phyloP scores from a whole-genome alignment of 305 asterid species.

The Caryopteris hybrid region DNA sequence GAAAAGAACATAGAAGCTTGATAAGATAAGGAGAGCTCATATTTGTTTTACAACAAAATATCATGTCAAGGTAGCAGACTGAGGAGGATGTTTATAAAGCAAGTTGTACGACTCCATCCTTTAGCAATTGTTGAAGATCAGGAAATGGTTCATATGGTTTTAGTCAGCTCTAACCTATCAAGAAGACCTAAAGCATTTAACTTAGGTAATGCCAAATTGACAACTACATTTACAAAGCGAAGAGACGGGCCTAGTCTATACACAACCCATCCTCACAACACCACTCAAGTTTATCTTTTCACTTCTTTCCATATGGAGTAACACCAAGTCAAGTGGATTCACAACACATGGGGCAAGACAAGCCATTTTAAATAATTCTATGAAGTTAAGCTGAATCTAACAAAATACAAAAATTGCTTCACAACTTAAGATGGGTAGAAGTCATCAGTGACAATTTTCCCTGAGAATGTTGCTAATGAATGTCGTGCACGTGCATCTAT shows the following conservation, averaged over 20 bases:
- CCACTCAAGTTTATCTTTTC: neutral
- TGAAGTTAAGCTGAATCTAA: neutral
- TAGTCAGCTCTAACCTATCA: neutral
- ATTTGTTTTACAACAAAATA: neutral
- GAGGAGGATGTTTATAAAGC: neutral
- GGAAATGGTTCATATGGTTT: neutral
- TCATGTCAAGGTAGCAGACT: neutral
- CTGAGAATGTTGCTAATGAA: neutral
- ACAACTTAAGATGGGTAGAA: neutral
- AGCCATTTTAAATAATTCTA: neutral
- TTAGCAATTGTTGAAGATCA: neutral
- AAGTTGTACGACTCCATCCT: neutral
- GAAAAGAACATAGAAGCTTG: neutral
- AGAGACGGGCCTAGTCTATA: neutral
- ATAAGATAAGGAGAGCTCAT: constrained; percentile 6
- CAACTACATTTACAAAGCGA: neutral
- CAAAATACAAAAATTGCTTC: constrained; percentile 9
- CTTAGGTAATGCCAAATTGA: neutral
- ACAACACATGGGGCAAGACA: neutral
- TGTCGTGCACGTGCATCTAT: neutral
- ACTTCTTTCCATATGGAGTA: neutral
- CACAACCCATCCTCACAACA: neutral
- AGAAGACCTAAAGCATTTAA: neutral
- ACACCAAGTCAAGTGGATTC: neutral
- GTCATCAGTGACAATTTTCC: neutral